Base-by-base conservation (phyloP, 345 rosid genomes). In the Eucalyptus dawsonii region DNA sequence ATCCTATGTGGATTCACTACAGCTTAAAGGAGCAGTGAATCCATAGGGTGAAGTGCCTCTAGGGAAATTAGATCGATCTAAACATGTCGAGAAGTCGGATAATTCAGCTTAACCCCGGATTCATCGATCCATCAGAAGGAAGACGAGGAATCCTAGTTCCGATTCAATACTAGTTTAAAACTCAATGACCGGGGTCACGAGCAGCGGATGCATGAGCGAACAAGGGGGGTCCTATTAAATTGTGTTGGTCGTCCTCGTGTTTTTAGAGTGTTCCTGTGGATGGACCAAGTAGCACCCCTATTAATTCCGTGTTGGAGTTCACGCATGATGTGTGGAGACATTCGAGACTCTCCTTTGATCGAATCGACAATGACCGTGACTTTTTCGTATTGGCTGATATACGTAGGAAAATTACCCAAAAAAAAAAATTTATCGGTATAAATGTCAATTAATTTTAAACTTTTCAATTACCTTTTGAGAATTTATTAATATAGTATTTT, bases 381-480 rank as follows among this genome's bases (percentile, higher is more conserved):
- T 2, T 1, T 37, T 76, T 21, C 15, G 14, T 76, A 37, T 11
- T 11, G 14, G 81, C 14, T 0, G 5, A 37, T 72, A 37, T 6
- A 37, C 6, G 2, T 12, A 3, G 24, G 83, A 19, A 37, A 76
- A 76, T 21, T 76, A 76, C 27, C 15, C 3, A 6, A 19, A 37
- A 72, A 31, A 34, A 34, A 17, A 21, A 37, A 37, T 0, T 1
- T 37, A 11, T 37, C 2, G 0, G 1, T 19, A 11, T 0, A 2
- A 5, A 76, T 72, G 0, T 17, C 8, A 17, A 37, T 37, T 11
- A 0, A 4, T 37, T 11, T 0, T 5, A 19, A 72, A 16, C 0
- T 34, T 69, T 69, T 72, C 7, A 72, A 5, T 72, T 9, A 40
- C 3, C 27, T 10, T n/a, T 19, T 72, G 15, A 21, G 0, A 11